Conservation (phyloP, 1,284 basidiomycete genomes). For the Ustilago tritici region DNA sequence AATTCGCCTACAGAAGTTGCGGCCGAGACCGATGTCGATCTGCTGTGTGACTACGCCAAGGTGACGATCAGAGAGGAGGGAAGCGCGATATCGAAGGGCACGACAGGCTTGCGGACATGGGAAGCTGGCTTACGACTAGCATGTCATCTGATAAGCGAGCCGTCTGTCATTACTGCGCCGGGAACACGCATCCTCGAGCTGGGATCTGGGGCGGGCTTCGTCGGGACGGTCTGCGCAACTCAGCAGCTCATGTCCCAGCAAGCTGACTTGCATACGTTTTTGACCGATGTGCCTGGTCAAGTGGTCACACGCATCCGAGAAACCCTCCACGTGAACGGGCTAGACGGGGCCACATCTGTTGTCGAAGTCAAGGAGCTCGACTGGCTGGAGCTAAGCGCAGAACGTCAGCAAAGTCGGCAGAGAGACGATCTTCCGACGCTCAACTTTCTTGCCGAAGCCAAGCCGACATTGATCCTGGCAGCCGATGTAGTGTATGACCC, state of each 20-base stretch:
- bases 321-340: slow-evolving; percentile 34
- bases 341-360: slow-evolving; percentile 5
- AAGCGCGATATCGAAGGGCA: slow-evolving; percentile 47
- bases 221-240: slow-evolving; percentile 40
- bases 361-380: slow-evolving; percentile 37
- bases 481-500: slow-evolving; percentile 58
- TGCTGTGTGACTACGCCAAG: slow-evolving; percentile 19
- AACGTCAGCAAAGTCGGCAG: slow-evolving; percentile 44
- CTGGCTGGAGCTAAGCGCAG: slow-evolving; percentile 48
- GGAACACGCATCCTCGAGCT: slow-evolving; percentile 49
- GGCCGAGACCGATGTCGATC: background rate
- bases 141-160: slow-evolving; percentile 31
- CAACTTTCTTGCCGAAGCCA: slow-evolving; percentile 35
- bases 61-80: slow-evolving; percentile 48
- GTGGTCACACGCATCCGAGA: slow-evolving; percentile 34
- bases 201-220: slow-evolving; percentile 54
- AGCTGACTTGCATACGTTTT: slow-evolving; percentile 16
- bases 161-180: slow-evolving; percentile 19
- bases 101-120: slow-evolving; percentile 53
- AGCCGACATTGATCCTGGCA: slow-evolving; percentile 46
- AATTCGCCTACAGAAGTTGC: background rate
- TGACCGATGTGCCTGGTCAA: slow-evolving; percentile 53
- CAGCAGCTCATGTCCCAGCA: slow-evolving; percentile 16
- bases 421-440: slow-evolving; percentile 41
- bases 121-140: slow-evolving; percentile 50